These are phyloP conservation scores for Phialocephala sp. DNA, from an alignment of 2,329 filamentous ascomycete species.

Conservation along the genomic window DNA sequence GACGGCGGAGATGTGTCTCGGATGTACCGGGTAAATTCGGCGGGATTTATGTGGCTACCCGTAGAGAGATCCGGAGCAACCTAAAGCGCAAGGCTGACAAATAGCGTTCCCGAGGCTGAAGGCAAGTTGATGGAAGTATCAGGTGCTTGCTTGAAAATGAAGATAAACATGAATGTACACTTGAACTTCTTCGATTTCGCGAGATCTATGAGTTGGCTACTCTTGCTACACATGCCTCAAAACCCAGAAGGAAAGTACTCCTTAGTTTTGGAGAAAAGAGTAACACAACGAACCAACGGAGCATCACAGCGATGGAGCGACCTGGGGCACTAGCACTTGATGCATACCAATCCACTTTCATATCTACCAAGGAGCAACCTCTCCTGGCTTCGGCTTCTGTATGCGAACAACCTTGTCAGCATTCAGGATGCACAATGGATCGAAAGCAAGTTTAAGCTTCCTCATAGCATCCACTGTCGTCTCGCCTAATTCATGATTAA, in stretches of 20 bases:
- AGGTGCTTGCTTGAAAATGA: background rate
- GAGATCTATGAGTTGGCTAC: no score
- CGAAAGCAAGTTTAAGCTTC: conserved; percentile 82
- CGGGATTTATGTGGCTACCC: background rate
- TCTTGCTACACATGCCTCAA: no score
- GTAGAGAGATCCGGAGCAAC: conserved; percentile 6
- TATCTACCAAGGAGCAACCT: conserved; percentile 52
- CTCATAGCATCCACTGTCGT: conserved; percentile 82
- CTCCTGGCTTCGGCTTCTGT: conserved; percentile 57
- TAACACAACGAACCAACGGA: background rate
- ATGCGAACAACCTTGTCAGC: conserved; percentile 72
- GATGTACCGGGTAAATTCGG: conserved; percentile 8
- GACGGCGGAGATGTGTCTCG: conserved; percentile 1
- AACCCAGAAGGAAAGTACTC: no score
- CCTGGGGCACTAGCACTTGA: background rate
- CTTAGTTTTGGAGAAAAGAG: no score
- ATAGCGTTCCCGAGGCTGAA: background rate
- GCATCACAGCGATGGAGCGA: background rate
- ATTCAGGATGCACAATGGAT: conserved; percentile 72
- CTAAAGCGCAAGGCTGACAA: background rate
- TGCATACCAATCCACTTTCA: background rate
- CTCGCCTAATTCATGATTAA: conserved; percentile 77
- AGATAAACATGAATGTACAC: no score
- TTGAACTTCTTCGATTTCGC: no score
- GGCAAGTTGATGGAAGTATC: background rate